Base-by-base conservation (phyloP, 441 rosid species). In the Daphne laureola region DNA sequence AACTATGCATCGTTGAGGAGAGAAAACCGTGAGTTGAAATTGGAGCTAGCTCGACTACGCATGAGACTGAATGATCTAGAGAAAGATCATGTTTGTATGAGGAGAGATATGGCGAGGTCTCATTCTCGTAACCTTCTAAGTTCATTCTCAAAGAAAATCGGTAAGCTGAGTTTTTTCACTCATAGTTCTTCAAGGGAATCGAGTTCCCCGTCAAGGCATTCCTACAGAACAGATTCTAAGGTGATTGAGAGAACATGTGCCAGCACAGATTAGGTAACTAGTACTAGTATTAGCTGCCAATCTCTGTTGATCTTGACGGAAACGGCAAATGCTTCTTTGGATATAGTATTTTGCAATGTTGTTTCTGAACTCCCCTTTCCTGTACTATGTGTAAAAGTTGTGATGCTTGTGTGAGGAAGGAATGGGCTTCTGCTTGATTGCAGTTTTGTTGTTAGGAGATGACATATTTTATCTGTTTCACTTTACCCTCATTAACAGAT, bases 51-150 rank as follows among this genome's bases (percentile, higher is more conserved):
- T 66, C 80, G 98, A 52, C 47, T 89, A 46, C 67, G 98, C 58
- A 92, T 92, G 98, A 79, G 98, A 68, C 67, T 92, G 14, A 92
- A 92, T 46, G 97, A 92, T 62, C 81, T 92, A n/a, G 98, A 92
- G 82, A 92, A 92, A 69, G 97, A 84, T 46, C 98, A 92, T 46
- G 92, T 89, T 14, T 86, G 94, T 54, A 92, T 92, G 98, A 92
- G 86, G 74, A 89, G 94, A 68, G 96, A 89, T 58, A 88, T 92
- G 96, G 78, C 80, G 41, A 92, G 72, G 74, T 92, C 98, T 57
- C 84, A 77, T 65, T 92, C 98, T 40, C 77, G 86, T 43, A 92
- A 83, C 57, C 84, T 92, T 73, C 74, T 86, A 85, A 83, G 76
- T 54, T 81, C 94, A 43, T 89, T 92, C 80, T 88, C 96, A 2